Evolutionary conservation across 1,284 basidiomycete genomes (phyloP), one percentile per base, ranked within the genome.

Genomic region (Golubevia pallescens): DNA sequence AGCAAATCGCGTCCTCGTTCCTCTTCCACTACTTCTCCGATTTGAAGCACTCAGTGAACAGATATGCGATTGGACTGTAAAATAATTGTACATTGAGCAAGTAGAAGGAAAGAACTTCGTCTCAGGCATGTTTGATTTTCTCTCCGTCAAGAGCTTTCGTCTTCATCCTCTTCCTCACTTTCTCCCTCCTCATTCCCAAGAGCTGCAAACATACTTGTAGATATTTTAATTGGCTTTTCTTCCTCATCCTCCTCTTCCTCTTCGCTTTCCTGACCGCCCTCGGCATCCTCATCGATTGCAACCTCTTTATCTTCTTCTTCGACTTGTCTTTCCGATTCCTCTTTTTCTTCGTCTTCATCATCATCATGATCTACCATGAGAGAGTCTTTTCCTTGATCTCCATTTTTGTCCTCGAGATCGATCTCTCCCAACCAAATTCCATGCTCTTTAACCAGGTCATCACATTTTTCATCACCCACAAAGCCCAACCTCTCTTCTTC

Each of bases 361-460:
- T 28, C 53, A 2, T 54, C 28, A n/a, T 2, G 13, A 0, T 16
- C 42, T 7, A 2, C 28, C 16, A 32, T 60, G 6, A 34, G n/a
- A 2, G 21, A 2, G 2, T 65, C 54, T 13, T 28, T 21, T 13
- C 54, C 13, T 56, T 21, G 7, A 21, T 10, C 13, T 13, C 24
- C 24, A 13, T 7, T 10, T 21, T 56, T 28, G 5, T 10, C 24
- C 10, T 21, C 24, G 5, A 32, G 13, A 13, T 56, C 34, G 10
- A 38, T 56, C 13, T 56, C 71, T 0, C 56, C 62, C 6, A 75
- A 63, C 71, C 71, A 76, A 34, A 74, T 63, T 0, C 71, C 74
- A 0, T 68, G 62, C 0, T 57, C 54, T 3, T 19, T 23, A 21
- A 2, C 23, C 10, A 20, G 59, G 19, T 24, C 7, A 2, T 19